phyloP scores from a whole-genome alignment of 106 monocot genomes.

The Dioscorea zingiberensis region DNA sequence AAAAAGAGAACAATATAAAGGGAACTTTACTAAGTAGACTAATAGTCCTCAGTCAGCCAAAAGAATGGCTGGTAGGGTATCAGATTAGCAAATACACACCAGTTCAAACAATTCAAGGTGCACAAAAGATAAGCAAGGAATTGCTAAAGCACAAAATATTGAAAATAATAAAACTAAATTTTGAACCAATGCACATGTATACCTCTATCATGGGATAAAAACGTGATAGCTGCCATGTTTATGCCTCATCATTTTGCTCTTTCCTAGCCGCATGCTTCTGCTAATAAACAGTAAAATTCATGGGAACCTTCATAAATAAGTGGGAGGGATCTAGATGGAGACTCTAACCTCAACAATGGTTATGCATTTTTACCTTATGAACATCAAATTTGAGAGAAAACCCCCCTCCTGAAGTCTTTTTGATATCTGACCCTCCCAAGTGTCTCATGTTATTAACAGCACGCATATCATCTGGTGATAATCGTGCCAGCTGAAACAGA shows the following conservation, averaged over 20 bases:
- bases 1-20: no score
- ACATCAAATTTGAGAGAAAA: slow-evolving; percentile 94
- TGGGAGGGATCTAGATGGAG: neutral
- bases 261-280: slow-evolving; percentile 80
- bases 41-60: no score
- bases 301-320: neutral
- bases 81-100: no score
- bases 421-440: slow-evolving; percentile 53
- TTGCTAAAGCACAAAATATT: no score
- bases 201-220: slow-evolving; percentile 99
- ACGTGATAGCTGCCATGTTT: slow-evolving; percentile 70
- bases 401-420: slow-evolving; percentile 58
- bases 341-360: no score
- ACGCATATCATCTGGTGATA: slow-evolving; percentile 88
- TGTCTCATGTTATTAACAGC: slow-evolving; percentile 92
- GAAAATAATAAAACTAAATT: no score
- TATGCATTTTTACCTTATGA: slow-evolving; percentile 36
- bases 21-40: no score
- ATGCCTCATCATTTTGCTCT: slow-evolving; percentile 61
- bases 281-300: slow-evolving; percentile 24
- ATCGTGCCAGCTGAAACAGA: slow-evolving; percentile 64
- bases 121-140: no score
- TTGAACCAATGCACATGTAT: neutral
- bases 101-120: no score
- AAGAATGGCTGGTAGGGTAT: no score